These are phyloP conservation scores for Lactarius evosmus DNA, from an alignment of 768 basidiomycete species.

Conservation along the genomic window DNA sequence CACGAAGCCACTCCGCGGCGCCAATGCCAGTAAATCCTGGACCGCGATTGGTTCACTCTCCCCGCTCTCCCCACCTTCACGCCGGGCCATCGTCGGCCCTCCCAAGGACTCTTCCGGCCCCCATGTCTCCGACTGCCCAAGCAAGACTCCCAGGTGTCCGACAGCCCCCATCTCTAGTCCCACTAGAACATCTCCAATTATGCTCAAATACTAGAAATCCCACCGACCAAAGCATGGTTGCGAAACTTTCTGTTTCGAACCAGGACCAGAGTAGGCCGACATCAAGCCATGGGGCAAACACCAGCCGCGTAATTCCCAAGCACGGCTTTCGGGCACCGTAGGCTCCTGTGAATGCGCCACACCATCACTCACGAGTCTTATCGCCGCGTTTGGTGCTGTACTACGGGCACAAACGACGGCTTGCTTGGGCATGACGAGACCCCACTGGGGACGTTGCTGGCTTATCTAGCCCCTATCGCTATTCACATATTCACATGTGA, in stretches of 20 bases:
- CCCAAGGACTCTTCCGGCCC: neutral
- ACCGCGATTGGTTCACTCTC: neutral
- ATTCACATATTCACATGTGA: conserved; percentile 1
- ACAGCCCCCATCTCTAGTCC: conserved; percentile 21
- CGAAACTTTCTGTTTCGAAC: conserved; percentile 20
- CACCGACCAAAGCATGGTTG: conserved; percentile 21
- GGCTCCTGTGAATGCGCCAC: neutral
- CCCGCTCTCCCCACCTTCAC: neutral
- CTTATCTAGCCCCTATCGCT: neutral
- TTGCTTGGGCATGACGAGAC: neutral
- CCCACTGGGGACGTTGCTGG: neutral
- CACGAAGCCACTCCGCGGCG: conserved; percentile 8
- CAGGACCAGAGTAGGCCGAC: conserved; percentile 13
- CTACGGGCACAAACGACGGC: conserved; percentile 4
- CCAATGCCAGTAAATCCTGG: neutral
- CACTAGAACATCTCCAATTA: conserved; percentile 24
- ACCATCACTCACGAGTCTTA: neutral
- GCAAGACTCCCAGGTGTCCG: conserved; percentile 2
- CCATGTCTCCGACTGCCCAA: neutral
- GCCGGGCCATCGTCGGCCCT: neutral
- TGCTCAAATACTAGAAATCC: conserved; percentile 20
- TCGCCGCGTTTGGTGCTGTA: neutral
- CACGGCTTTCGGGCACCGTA: conserved; percentile 1
- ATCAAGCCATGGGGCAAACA: neutral
- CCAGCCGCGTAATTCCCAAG: conserved; percentile 8